These are phyloP conservation scores for Zanthoxylum bungeanum DNA, from an alignment of 345 rosid genomes.

Conservation along the genomic window DNA sequence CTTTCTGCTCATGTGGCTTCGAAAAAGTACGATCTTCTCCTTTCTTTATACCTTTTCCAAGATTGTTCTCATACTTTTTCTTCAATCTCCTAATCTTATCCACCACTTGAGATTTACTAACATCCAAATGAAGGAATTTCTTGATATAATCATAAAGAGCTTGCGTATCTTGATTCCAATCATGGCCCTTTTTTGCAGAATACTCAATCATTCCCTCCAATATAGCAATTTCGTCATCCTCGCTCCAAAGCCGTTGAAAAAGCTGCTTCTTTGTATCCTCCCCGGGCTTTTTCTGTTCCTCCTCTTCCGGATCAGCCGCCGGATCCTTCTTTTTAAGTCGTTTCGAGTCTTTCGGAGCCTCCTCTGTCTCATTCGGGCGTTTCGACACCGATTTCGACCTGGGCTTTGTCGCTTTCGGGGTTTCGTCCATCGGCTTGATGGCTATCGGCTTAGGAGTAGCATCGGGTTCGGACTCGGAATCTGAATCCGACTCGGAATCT, in stretches of 20 bases:
- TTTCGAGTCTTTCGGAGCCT: conserved; percentile 14
- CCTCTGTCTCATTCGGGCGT: conserved; percentile 16
- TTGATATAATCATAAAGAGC: conserved; percentile 39
- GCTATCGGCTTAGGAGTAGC: conserved; percentile 19
- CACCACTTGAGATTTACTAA: conserved; percentile 30
- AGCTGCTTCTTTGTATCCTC: conserved; percentile 40
- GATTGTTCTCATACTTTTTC: conserved; percentile 32
- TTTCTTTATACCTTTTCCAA: conserved; percentile 6
- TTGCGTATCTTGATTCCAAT: conserved; percentile 34
- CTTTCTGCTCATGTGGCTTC: conserved; percentile 29
- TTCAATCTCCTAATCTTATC: conserved; percentile 42
- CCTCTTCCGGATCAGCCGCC: conserved; percentile 3
- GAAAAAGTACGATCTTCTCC: conserved; percentile 24
- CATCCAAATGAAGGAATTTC: conserved; percentile 36
- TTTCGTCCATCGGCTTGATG: too few relatives aligned
- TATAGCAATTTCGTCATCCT: conserved; percentile 45
- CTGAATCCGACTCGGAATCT: conserved; percentile 20
- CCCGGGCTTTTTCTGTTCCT: conserved; percentile 25
- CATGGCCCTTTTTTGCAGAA: conserved; percentile 23
- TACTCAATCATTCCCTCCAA: conserved; percentile 42
- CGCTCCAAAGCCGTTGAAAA: conserved; percentile 49
- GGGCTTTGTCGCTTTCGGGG: not conserved
- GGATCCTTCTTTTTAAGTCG: conserved; percentile 32
- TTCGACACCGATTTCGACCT: conserved; percentile 19
- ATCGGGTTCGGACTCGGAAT: conserved; percentile 19